phyloP scores from a whole-genome alignment of 1,284 basidiomycete genomes.

The Tausonia pullulans region DNA sequence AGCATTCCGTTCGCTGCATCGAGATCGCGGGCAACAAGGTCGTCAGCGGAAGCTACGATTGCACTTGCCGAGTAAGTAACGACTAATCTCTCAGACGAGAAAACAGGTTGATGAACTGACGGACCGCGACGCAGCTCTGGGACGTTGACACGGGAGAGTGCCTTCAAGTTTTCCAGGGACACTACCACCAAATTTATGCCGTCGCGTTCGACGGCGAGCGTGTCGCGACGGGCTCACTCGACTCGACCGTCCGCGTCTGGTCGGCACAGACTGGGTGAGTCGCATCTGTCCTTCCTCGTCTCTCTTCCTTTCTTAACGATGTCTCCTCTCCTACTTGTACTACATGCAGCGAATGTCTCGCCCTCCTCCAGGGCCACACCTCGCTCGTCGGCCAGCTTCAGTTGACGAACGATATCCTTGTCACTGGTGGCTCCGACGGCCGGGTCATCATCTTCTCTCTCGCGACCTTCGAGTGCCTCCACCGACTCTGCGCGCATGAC shows the following conservation, averaged over 20 bases:
- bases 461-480: slow-evolving; percentile 41
- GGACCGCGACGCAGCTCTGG: slow-evolving; percentile 49
- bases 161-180: slow-evolving; percentile 72
- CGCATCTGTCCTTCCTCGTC: not conserved
- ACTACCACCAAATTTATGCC: slow-evolving; percentile 84
- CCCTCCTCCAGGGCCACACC: slow-evolving; percentile 84
- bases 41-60: slow-evolving; percentile 84
- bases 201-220: slow-evolving; percentile 82
- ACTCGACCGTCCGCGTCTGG: slow-evolving; percentile 86
- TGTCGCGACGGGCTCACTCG: slow-evolving; percentile 78
- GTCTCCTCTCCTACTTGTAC: not conserved
- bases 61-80: slow-evolving; percentile 57
- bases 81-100: not conserved
- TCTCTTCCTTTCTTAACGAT: not conserved
- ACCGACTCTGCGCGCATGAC: slow-evolving; percentile 42
- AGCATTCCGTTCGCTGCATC: slow-evolving; percentile 71
- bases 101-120: not conserved
- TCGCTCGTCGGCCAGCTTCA: slow-evolving; percentile 90
- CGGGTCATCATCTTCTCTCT: slow-evolving; percentile 83
- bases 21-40: slow-evolving; percentile 71
- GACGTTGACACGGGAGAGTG: slow-evolving; percentile 74
- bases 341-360: slow-evolving; percentile 55
- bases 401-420: slow-evolving; percentile 59
- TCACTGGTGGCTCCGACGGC: slow-evolving; percentile 88
- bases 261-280: slow-evolving; percentile 62